Evolutionary conservation across 345 rosid species (phyloP).

Genomic region (Salix purpurea): DNA sequence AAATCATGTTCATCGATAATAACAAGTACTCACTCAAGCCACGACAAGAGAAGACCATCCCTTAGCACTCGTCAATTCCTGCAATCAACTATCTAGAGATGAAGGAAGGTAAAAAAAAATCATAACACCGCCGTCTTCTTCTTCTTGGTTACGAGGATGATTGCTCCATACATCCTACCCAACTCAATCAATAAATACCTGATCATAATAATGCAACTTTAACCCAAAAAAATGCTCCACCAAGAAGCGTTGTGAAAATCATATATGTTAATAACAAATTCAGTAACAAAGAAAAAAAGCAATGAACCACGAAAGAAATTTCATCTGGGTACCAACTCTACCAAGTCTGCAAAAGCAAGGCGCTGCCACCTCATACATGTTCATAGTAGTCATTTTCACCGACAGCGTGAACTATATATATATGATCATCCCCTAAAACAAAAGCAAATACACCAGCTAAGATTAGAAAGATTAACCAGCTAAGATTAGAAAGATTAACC

Average conservation of each 20-base stretch:
- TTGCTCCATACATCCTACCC: too few relatives aligned
- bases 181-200: too few relatives aligned
- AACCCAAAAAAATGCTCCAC: neutral
- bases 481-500: neutral
- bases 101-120: too few relatives aligned
- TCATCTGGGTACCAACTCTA: neutral
- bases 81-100: too few relatives aligned
- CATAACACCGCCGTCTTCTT: too few relatives aligned
- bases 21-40: too few relatives aligned
- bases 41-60: too few relatives aligned
- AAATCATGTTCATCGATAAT: too few relatives aligned
- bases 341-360: neutral
- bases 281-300: neutral
- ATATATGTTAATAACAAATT: too few relatives aligned
- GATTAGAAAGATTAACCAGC: neutral
- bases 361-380: neutral
- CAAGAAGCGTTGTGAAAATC: neutral
- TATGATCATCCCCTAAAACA: neutral
- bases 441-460: neutral
- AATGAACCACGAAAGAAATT: neutral
- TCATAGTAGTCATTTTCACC: neutral
- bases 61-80: too few relatives aligned
- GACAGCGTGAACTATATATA: neutral
- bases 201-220: neutral
- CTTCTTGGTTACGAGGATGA: too few relatives aligned